These are phyloP conservation scores for Kalanchoe fedtschenkoi DNA, from an alignment of 164 flowering plant species.

Conservation along the genomic window DNA sequence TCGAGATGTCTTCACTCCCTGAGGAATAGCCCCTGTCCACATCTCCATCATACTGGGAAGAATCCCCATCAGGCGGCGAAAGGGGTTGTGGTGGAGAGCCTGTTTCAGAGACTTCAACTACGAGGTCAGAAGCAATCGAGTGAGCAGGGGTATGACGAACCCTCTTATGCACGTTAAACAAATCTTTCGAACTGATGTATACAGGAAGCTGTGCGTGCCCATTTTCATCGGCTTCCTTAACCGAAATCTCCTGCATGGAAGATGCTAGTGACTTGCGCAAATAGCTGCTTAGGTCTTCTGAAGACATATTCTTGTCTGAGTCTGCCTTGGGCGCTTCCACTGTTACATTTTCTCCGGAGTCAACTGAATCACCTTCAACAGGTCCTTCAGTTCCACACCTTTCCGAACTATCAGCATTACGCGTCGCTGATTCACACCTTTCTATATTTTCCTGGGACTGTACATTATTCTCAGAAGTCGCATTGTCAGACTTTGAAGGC, in stretches of 20 bases:
- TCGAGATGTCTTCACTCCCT: constrained; percentile 19
- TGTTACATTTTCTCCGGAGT: not conserved
- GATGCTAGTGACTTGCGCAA: not conserved
- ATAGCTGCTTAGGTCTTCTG: not conserved
- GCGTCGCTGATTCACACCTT: not conserved
- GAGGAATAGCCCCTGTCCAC: constrained; percentile 16
- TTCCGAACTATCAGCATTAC: not conserved
- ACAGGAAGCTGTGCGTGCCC: constrained; percentile 4
- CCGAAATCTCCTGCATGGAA: not conserved
- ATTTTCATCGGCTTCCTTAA: constrained; percentile 3
- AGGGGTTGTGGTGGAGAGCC: constrained; percentile 34
- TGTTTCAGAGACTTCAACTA: constrained; percentile 50
- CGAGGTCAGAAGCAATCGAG: constrained; percentile 62
- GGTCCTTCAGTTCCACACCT: not conserved
- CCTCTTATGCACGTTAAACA: constrained; percentile 8
- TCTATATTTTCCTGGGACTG: not conserved
- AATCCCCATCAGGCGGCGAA: constrained; percentile 19
- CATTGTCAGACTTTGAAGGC: not conserved
- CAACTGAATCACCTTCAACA: not conserved
- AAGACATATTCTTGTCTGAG: not conserved
- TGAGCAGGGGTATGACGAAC: constrained; percentile 18
- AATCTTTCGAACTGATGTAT: constrained; percentile 4
- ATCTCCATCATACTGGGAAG: constrained; percentile 17
- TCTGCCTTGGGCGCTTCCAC: not conserved
- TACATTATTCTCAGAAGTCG: not conserved